These are phyloP conservation scores for Climacium dendroides DNA, from an alignment of 225 moss, liverwort and hornwort genomes.

Conservation along the genomic window DNA sequence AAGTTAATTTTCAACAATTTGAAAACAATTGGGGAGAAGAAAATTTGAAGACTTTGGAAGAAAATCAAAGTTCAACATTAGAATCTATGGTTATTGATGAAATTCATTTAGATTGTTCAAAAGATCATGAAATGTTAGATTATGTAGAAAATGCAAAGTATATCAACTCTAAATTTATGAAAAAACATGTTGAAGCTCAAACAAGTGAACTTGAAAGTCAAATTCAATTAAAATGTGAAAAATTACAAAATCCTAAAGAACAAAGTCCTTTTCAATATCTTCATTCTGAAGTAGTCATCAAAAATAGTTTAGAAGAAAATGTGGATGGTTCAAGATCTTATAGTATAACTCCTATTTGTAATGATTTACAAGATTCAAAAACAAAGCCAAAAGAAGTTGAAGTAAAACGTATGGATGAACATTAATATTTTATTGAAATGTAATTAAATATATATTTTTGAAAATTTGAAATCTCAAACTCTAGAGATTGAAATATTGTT, in stretches of 20 bases:
- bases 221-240: slow-evolving; percentile 4
- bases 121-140: background rate
- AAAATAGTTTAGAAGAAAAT: slow-evolving; percentile 30
- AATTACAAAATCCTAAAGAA: background rate
- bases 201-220: background rate
- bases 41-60: background rate
- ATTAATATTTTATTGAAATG: background rate
- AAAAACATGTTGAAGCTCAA: background rate
- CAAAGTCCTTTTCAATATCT: slow-evolving; percentile 19
- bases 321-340: slow-evolving; percentile 30
- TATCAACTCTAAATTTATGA: background rate
- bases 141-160: background rate
- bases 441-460: background rate
- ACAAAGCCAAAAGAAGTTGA: background rate
- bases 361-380: background rate
- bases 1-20: background rate
- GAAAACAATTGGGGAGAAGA: background rate
- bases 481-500: no score
- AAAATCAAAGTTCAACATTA: background rate
- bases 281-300: background rate
- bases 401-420: background rate
- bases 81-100: background rate
- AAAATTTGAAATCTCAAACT: background rate
- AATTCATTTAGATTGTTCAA: background rate
- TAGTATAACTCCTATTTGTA: background rate